A percentile compares a stretch with the other conserved stretches of the same genome.
These are phyloP conservation scores for Termitomyces titanicus DNA, from an alignment of 768 basidiomycete species.

Conservation along the genomic window DNA sequence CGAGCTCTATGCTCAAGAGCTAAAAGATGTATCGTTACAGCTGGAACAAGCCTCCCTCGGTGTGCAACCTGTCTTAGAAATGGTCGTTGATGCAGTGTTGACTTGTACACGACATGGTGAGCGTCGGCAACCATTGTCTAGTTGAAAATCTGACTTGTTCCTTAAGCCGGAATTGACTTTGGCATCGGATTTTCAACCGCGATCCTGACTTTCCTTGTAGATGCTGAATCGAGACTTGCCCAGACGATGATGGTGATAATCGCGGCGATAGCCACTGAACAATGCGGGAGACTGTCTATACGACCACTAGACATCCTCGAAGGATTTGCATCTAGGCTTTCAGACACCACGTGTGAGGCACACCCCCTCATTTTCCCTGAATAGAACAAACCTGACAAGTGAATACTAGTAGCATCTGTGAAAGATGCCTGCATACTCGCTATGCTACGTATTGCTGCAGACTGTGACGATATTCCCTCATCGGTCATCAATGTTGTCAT, in stretches of 20 bases:
- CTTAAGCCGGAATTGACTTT: slow-evolving; percentile 37
- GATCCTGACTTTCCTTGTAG: slow-evolving; percentile 40
- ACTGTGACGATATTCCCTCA: slow-evolving; percentile 51
- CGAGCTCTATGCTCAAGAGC: slow-evolving; percentile 50
- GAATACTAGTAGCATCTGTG: slow-evolving; percentile 61
- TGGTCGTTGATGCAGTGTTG: slow-evolving; percentile 54
- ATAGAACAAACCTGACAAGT: slow-evolving; percentile 3
- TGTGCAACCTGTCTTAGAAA: slow-evolving; percentile 46
- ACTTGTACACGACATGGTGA: slow-evolving; percentile 48
- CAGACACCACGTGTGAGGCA: slow-evolving; percentile 39
- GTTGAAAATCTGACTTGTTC: neutral
- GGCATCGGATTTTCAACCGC: slow-evolving; percentile 41
- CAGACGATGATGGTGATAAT: slow-evolving; percentile 65
- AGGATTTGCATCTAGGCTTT: slow-evolving; percentile 39
- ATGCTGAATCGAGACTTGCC: slow-evolving; percentile 33
- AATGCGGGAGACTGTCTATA: slow-evolving; percentile 46
- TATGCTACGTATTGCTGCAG: slow-evolving; percentile 64
- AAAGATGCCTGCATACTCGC: slow-evolving; percentile 71
- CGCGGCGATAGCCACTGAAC: slow-evolving; percentile 67
- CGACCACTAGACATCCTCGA: slow-evolving; percentile 46
- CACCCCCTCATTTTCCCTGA: neutral
- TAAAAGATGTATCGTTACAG: slow-evolving; percentile 38
- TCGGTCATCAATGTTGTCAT: slow-evolving; percentile 40
- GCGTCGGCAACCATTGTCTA: neutral
- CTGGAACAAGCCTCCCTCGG: slow-evolving; percentile 32